A percentile compares a stretch with the other conserved stretches of the same genome.
phyloP scores from a whole-genome alignment of 2,329 filamentous ascomycete species.

The Onygenales sp. region DNA sequence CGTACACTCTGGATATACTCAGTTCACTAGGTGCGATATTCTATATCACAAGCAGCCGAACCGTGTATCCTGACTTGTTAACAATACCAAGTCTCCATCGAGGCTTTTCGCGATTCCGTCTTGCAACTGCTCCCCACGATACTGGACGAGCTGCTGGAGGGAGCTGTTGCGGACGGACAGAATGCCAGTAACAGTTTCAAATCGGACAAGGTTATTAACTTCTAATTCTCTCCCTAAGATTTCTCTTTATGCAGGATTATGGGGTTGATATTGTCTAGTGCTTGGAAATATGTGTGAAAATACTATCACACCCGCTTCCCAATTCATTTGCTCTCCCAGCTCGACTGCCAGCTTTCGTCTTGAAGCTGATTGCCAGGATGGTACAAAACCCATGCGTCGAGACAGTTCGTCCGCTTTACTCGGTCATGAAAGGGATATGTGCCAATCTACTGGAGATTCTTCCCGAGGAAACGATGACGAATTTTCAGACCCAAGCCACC shows the following conservation, averaged over 20 bases:
- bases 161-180: constrained; percentile 13
- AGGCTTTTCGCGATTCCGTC: constrained; percentile 23
- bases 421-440: constrained; percentile 22
- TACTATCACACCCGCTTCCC: constrained; percentile 28
- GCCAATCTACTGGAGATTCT: constrained; percentile 20
- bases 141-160: constrained; percentile 27
- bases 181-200: no score
- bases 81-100: constrained; percentile 17
- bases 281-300: constrained; percentile 19
- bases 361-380: constrained; percentile 20
- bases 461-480: constrained; percentile 24
- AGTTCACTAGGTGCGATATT: constrained; percentile 37
- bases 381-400: constrained; percentile 22
- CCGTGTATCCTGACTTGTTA: constrained; percentile 6
- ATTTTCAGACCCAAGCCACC: constrained; percentile 27
- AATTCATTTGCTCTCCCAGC: constrained; percentile 21
- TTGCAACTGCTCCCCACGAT: constrained; percentile 23
- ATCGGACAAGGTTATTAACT: no score
- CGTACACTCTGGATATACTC: constrained; percentile 42
- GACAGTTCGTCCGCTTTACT: constrained; percentile 25
- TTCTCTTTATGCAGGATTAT: no score
- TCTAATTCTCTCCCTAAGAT: no score
- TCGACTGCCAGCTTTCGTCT: constrained; percentile 24
- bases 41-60: background rate
- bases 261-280: constrained; percentile 15